Evolutionary conservation across 2,329 filamentous ascomycete species (phyloP).

Genomic region (Cladosporium sp.): DNA sequence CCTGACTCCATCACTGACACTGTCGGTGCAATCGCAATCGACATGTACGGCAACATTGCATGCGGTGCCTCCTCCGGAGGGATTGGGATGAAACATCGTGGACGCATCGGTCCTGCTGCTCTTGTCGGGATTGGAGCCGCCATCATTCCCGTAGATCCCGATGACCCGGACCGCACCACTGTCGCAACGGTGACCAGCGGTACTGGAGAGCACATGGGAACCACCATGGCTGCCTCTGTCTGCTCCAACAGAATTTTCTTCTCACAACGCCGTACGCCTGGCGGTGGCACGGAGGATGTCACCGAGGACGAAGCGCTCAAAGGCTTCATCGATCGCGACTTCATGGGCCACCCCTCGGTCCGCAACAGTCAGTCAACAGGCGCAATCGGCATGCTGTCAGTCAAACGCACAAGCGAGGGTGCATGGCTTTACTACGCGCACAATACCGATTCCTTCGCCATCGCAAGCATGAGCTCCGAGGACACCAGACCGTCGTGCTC

Average conservation of each 20-base stretch:
- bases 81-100: constrained; percentile 96
- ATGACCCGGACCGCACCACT: constrained; percentile 63
- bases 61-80: constrained; percentile 95
- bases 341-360: constrained; percentile 88
- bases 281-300: constrained; percentile 46
- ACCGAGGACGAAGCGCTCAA: constrained; percentile 75
- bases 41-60: constrained; percentile 79
- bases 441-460: constrained; percentile 82
- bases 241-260: constrained; percentile 79
- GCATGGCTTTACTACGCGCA: constrained; percentile 90
- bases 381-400: constrained; percentile 83
- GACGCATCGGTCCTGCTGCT: constrained; percentile 86
- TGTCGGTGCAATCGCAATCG: constrained; percentile 91
- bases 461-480: constrained; percentile 81
- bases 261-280: constrained; percentile 7
- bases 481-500: constrained; percentile 73
- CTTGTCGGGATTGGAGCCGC: constrained; percentile 88
- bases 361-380: constrained; percentile 72
- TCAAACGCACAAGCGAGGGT: constrained; percentile 76
- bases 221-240: constrained; percentile 81
- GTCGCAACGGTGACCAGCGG: constrained; percentile 89
- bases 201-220: constrained; percentile 97
- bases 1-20: constrained; percentile 79
- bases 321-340: constrained; percentile 80
- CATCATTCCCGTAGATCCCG: constrained; percentile 71